These are phyloP conservation scores for Alternaria tenuissima DNA, from an alignment of 2,329 filamentous ascomycete species.

Conservation along the genomic window DNA sequence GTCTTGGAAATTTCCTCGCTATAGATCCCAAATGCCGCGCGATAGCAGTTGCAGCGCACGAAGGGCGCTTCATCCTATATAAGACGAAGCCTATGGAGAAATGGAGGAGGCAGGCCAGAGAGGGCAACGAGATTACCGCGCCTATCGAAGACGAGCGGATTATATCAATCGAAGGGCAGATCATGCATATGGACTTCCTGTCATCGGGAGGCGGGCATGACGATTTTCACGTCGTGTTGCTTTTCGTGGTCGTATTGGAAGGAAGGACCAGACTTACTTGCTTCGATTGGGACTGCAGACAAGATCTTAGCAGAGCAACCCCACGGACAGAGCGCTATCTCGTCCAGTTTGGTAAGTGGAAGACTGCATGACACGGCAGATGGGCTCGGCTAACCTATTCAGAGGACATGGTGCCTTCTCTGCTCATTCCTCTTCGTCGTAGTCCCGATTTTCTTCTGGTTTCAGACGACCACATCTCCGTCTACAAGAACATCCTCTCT, in stretches of 20 bases:
- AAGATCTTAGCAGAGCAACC: conserved; percentile 37
- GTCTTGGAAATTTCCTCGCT: conserved; percentile 72
- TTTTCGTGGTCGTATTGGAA: conserved; percentile 65
- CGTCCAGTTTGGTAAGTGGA: conserved; percentile 37
- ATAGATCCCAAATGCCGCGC: conserved; percentile 76
- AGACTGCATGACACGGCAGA: background rate
- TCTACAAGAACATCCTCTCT: conserved; percentile 53
- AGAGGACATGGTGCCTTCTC: conserved; percentile 48
- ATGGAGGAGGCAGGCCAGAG: conserved; percentile 57
- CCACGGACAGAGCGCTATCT: conserved; percentile 37
- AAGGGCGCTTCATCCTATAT: conserved; percentile 75
- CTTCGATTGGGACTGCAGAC: conserved; percentile 63
- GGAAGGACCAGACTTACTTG: conserved; percentile 58
- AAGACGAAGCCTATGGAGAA: conserved; percentile 67
- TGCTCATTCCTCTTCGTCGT: conserved; percentile 53
- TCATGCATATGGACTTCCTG: conserved; percentile 88
- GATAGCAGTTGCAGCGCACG: conserved; percentile 74
- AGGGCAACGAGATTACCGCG: conserved; percentile 54
- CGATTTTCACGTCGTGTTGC: conserved; percentile 76
- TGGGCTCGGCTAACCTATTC: conserved; percentile 16
- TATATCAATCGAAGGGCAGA: conserved; percentile 67
- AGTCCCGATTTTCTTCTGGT: conserved; percentile 54
- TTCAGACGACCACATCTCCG: conserved; percentile 46
- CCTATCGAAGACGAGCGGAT: conserved; percentile 66
- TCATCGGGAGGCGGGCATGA: conserved; percentile 72